Conservation (phyloP, 345 rosid species). For the Linum lewisii region DNA sequence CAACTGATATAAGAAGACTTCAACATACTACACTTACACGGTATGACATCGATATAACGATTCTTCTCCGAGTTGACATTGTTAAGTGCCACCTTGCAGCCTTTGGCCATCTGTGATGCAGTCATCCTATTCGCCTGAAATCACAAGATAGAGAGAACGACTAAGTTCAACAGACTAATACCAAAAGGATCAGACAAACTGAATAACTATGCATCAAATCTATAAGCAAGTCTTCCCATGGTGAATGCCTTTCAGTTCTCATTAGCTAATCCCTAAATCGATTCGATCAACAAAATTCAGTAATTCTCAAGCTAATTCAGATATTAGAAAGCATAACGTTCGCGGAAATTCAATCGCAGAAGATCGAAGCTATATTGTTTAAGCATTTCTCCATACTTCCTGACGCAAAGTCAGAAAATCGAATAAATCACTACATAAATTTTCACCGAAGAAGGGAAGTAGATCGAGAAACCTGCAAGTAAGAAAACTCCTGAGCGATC, state of each 20-base stretch:
- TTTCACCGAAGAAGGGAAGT: too few species aligned
- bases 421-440: not conserved
- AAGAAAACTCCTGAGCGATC: slow-evolving; percentile 46
- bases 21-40: slow-evolving; percentile 35
- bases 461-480: slow-evolving; percentile 37
- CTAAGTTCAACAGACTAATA: not conserved
- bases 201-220: too few species aligned
- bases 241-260: too few species aligned
- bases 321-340: too few species aligned
- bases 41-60: slow-evolving; percentile 60
- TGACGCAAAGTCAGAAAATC: not conserved
- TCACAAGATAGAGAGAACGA: not conserved
- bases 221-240: too few species aligned
- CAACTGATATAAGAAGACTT: not conserved
- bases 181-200: not conserved
- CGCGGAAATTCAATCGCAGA: too few species aligned
- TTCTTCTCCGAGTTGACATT: slow-evolving; percentile 54
- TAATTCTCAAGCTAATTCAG: too few species aligned
- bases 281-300: too few species aligned
- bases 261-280: too few species aligned
- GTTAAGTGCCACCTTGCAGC: slow-evolving; percentile 48
- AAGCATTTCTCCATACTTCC: not conserved
- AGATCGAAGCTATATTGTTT: too few species aligned
- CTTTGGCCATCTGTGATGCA: slow-evolving; percentile 36
- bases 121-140: slow-evolving; percentile 43